These are phyloP conservation scores for Wallemia ichthyophaga DNA, from an alignment of 1,284 basidiomycete species.

Conservation along the genomic window DNA sequence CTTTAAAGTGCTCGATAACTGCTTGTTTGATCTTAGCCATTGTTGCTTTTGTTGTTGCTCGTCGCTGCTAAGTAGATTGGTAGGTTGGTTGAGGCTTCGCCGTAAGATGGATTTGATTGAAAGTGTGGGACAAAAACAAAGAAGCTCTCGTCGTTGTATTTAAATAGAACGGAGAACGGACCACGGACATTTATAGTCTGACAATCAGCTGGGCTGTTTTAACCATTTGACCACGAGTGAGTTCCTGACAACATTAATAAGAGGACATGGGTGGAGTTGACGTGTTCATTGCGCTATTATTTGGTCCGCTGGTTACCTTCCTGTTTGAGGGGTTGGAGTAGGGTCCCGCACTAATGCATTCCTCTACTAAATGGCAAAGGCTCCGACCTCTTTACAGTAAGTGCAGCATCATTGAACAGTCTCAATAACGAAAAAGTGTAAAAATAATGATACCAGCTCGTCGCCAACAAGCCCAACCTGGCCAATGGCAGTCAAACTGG, in stretches of 20 bases:
- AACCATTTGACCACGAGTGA: not conserved
- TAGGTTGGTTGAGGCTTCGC: not conserved
- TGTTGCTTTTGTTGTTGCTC: not conserved
- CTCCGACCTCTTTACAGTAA: not conserved
- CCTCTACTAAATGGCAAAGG: not conserved
- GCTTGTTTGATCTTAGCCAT: not conserved
- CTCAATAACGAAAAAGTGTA: too few species aligned
- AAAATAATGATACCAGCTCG: not conserved
- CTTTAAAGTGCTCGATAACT: not conserved
- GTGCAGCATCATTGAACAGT: too few species aligned
- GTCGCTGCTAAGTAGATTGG: not conserved
- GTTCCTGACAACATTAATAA: not conserved
- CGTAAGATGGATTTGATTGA: not conserved
- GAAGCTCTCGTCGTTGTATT: not conserved
- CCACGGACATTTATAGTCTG: not conserved
- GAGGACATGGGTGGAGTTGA: not conserved
- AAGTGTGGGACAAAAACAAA: not conserved
- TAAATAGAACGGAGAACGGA: not conserved
- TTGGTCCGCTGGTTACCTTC: not conserved
- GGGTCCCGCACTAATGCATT: not conserved
- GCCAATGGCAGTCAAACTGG: not conserved
- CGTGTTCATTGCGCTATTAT: not conserved
- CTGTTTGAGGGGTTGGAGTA: not conserved
- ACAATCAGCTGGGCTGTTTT: not conserved
- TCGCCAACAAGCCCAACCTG: not conserved